Percentiles rank a stretch among this genome's conserved stretches.
Conservation (phyloP, 345 rosid genomes). For the Pistacia integerrima region DNA sequence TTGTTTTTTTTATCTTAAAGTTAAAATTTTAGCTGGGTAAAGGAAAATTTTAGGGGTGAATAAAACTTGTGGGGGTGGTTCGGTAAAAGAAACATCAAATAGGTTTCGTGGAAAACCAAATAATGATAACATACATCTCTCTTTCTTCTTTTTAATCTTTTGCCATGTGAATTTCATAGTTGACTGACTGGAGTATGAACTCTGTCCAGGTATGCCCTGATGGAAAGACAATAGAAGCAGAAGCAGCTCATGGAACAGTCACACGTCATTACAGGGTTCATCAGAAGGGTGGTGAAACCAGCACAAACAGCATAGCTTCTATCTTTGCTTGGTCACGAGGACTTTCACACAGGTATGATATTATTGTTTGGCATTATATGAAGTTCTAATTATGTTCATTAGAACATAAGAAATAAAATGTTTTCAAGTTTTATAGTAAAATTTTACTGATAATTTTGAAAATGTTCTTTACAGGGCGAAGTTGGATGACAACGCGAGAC, state of each 20-base stretch:
- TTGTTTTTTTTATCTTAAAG: too few species aligned
- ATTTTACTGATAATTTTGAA: neutral
- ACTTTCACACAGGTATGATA: slow-evolving; percentile 89
- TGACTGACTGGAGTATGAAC: neutral
- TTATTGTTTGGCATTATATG: too few species aligned
- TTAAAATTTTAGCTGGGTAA: too few species aligned
- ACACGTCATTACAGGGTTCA: slow-evolving; percentile 97
- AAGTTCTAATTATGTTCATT: too few species aligned
- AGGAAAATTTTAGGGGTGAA: too few species aligned
- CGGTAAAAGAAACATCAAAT: neutral
- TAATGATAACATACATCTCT: neutral
- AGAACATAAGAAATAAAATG: too few species aligned
- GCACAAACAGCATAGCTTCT: slow-evolving; percentile 99
- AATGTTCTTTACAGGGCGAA: slow-evolving; percentile 61
- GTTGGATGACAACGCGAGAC: slow-evolving; percentile 79
- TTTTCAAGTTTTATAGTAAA: neutral
- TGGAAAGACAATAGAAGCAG: slow-evolving; percentile 98
- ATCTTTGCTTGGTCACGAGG: slow-evolving; percentile 99
- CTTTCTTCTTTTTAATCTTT: neutral
- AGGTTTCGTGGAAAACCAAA: neutral
- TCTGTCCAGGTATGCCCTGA: slow-evolving; percentile 88
- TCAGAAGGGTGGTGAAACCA: slow-evolving; percentile 99
- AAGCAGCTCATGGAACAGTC: slow-evolving; percentile 98
- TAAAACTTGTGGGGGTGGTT: too few species aligned
- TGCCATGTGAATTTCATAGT: neutral